Evolutionary conservation across 371 early-diverging fungal species (phyloP).

Genomic region (Dinochytrium kinnereticum): DNA sequence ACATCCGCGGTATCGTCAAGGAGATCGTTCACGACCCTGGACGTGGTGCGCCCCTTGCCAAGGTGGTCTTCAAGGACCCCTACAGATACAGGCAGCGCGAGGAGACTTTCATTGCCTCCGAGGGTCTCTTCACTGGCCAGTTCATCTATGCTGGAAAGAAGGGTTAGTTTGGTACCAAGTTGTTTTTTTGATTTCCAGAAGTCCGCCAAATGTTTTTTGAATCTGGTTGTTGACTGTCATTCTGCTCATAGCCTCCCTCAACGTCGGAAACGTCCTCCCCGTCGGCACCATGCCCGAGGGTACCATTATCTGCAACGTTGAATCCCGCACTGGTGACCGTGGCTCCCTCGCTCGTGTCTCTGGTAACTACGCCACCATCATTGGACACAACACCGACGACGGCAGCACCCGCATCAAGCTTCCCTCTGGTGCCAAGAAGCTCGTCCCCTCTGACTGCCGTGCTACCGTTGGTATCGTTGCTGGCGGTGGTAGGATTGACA

Average conservation of each 20-base stretch:
- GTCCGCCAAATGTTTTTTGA: not conserved
- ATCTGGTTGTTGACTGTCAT: too few species aligned
- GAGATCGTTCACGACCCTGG: constrained; percentile 99
- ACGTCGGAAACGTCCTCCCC: constrained; percentile 97
- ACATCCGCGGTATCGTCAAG: constrained; percentile 94
- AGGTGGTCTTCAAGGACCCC: constrained; percentile 73
- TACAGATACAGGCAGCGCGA: constrained; percentile 87
- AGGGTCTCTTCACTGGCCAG: constrained; percentile 99
- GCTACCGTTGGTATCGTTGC: constrained; percentile 99
- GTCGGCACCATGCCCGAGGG: constrained; percentile 98
- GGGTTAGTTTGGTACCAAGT: constrained; percentile 59
- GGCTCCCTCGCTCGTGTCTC: constrained; percentile 98
- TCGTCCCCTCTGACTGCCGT: constrained; percentile 88
- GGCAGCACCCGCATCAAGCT: constrained; percentile 95
- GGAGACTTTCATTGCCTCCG: constrained; percentile 97
- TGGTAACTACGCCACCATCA: constrained; percentile 98
- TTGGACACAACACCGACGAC: constrained; percentile 97
- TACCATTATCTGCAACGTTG: constrained; percentile 98
- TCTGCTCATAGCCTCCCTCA: constrained; percentile 64
- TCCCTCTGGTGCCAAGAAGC: constrained; percentile 99
- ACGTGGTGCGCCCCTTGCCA: constrained; percentile 99
- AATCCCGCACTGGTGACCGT: constrained; percentile 97
- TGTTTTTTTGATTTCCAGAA: not conserved
- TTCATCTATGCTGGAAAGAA: constrained; percentile 99
- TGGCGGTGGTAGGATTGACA: constrained; percentile 99